phyloP scores from a whole-genome alignment of 2,329 filamentous ascomycete genomes.

The Aspergillus amoenus region DNA sequence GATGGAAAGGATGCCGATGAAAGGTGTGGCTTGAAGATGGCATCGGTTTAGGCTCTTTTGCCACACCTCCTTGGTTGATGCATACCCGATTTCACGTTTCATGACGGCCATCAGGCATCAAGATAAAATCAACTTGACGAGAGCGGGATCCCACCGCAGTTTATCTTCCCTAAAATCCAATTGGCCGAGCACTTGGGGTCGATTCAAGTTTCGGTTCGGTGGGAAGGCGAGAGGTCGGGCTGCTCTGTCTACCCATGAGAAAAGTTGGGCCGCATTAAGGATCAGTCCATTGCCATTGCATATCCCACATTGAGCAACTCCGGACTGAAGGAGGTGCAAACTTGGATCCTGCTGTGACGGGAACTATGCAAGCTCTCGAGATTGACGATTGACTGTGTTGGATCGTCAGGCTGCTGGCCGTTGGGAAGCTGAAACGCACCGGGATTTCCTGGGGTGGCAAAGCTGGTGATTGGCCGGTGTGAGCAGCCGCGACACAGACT shows the following conservation, averaged over 20 bases:
- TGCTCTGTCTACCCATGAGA: neutral
- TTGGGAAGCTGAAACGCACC: conserved; percentile 2
- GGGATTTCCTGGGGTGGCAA: conserved; percentile 2
- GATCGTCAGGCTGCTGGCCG: neutral
- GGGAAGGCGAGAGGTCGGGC: neutral
- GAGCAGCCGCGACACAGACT: conserved; percentile 3
- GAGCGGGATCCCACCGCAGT: neutral
- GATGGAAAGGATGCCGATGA: neutral
- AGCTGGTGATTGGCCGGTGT: conserved; percentile 4
- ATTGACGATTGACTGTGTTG: neutral
- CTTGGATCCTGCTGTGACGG: neutral
- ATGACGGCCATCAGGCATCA: neutral
- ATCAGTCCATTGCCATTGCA: neutral
- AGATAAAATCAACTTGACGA: neutral
- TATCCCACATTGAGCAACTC: neutral
- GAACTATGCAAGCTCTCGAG: conserved; percentile 2
- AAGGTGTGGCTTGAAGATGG: conserved; percentile 1
- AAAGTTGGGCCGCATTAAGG: neutral
- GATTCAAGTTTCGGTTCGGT: neutral
- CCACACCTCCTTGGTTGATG: neutral
- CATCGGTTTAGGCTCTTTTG: neutral
- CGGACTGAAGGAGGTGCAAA: neutral
- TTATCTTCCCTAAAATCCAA: neutral
- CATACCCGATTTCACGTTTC: neutral
- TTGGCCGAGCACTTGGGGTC: neutral